These are phyloP conservation scores for Adansonia rubrostipa DNA, from an alignment of 441 rosid genomes.

Conservation along the genomic window DNA sequence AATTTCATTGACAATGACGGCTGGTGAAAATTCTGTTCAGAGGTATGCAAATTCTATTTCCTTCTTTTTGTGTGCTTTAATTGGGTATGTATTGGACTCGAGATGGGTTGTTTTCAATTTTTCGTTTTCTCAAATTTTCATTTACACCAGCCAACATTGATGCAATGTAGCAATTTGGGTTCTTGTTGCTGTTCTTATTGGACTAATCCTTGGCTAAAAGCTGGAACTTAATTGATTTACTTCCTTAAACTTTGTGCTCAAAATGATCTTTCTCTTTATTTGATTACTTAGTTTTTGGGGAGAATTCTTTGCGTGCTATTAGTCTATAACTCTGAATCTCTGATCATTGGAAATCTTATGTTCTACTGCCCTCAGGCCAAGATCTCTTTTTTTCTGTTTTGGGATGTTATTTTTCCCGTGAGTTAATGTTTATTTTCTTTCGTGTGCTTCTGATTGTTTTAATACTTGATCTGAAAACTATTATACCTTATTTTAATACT, in stretches of 20 bases:
- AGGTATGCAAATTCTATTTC: slow-evolving; percentile 20
- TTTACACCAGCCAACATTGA: not conserved
- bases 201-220: not conserved
- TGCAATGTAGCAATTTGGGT: not conserved
- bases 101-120: not conserved
- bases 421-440: not conserved
- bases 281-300: not conserved
- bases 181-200: not conserved
- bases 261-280: not conserved
- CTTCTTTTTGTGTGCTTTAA: not conserved
- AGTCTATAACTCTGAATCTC: too few species aligned
- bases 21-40: slow-evolving; percentile 25
- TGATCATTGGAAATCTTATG: not conserved
- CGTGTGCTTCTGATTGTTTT: not conserved
- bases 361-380: not conserved
- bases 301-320: not conserved
- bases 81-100: not conserved
- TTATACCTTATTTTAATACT: not conserved
- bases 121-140: not conserved
- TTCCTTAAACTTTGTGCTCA: not conserved
- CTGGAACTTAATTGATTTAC: not conserved
- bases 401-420: not conserved
- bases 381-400: not conserved
- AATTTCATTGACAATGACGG: slow-evolving; percentile 23
- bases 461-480: not conserved